Evolutionary conservation across 768 basidiomycete genomes (phyloP).

Genomic region (Mycena alexandri): DNA sequence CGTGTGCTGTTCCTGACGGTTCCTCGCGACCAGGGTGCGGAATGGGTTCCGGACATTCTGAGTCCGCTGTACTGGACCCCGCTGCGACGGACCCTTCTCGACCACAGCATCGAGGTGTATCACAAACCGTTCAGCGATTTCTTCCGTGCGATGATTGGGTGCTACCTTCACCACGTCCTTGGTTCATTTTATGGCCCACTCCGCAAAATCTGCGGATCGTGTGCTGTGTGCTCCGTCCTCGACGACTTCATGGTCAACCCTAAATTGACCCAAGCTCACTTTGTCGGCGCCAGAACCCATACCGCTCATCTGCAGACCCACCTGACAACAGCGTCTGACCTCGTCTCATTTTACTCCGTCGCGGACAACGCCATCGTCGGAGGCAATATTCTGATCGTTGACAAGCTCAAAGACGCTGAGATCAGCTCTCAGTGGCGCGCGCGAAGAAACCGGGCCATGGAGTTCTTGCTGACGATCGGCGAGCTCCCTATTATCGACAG

Average conservation of each 20-base stretch:
- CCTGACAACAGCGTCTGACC: conserved; percentile 15
- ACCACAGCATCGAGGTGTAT: conserved; percentile 32
- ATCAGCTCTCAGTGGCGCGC: conserved; percentile 20
- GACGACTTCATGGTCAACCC: conserved; percentile 36
- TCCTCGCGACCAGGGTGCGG: conserved; percentile 31
- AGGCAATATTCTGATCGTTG: conserved; percentile 29
- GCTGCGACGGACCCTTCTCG: conserved; percentile 27
- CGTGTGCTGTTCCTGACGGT: conserved; percentile 36
- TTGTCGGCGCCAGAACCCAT: conserved; percentile 28
- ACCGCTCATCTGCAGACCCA: conserved; percentile 35
- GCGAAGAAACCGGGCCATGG: conserved; percentile 24
- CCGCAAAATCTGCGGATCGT: conserved; percentile 24
- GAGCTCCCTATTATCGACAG: conserved; percentile 27
- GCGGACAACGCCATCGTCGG: conserved; percentile 29
- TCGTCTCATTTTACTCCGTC: conserved; percentile 28
- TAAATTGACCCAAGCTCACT: conserved; percentile 35
- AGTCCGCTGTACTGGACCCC: conserved; percentile 26
- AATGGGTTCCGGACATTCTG: conserved; percentile 33
- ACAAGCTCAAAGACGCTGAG: conserved; percentile 22
- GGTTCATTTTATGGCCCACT: conserved; percentile 19
- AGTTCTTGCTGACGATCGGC: conserved; percentile 32
- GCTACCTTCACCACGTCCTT: conserved; percentile 35
- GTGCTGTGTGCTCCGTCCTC: conserved; percentile 30
- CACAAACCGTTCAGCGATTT: conserved; percentile 38
- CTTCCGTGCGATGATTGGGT: conserved; percentile 37